Evolutionary conservation across 805 yeast genomes (phyloP), one percentile per base, ranked within the genome.

Genomic region (Hanseniaspora clermontiae): DNA sequence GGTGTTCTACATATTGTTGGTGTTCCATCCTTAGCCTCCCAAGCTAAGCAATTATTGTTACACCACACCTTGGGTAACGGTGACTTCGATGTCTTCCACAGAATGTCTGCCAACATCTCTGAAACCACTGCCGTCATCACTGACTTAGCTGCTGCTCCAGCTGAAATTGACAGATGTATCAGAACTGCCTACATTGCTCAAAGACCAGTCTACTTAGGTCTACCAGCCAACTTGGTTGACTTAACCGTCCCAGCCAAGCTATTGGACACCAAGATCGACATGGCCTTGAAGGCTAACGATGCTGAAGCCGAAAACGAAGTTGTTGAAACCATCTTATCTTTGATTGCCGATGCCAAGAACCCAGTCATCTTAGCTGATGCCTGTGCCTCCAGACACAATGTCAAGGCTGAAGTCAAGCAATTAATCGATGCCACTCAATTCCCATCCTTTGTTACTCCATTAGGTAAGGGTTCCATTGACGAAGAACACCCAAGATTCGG

Each of bases 11-110:
- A 87, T 72, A 78, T 87, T 63, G 95, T 87, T 46, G 95, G 95
- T 68, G 85, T 84, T 58, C 95, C 95, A 61, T 81, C 91, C 56
- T 74, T 80, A 64, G 74, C 83, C 34, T 78, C 95, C 42, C 87
- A 83, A 68, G 79, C 83, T 62, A 77, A 82, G 68, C 84, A 83
- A 63, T 73, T 84, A 70, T 71, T 85, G 65, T 74, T 85, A 68
- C 95, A 85, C 70, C 95, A 85, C 72, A 86, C 93, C 57, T 75
- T 85, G 64, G 95, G 93, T 67, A 83, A 85, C 70, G 87, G 89
- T 66, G 87, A 83, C 70, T 85, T 83, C 74, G 79, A 82, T 56
- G 87, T 82, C 54, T 87, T 85, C 78, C 80, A 78, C 72, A 74
- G 82, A 69, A 87, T 87, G 90, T 83, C 88, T 55, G 76, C 79